Base-by-base conservation (phyloP, 1,139 yeast species). In the Starmera stellimalicola region DNA sequence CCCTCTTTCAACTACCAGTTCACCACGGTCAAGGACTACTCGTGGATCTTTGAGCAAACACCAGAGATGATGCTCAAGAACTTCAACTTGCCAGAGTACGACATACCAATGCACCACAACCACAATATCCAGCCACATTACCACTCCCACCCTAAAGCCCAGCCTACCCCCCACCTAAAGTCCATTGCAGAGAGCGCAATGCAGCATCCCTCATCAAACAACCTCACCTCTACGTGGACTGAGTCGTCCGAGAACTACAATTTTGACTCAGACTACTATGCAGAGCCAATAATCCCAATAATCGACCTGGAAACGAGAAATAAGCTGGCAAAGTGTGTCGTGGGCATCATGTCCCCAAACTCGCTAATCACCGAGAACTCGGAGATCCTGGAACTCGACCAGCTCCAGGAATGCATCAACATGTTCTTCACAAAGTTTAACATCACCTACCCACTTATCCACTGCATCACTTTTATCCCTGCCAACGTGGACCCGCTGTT, bases 381-480 rank as follows among this genome's bases (percentile, higher is more conserved):
- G 7, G 33, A 30, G 10, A 16, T 32, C 9, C 23, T 32, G 4
- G 15, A 16, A 23, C 7, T 27, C 4, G 20, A 27, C 10, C 15
- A 12, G 6, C 16, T 32, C 18, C 34, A 32, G 18, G 24, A 27
- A 10, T 32, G 34, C 18, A 7, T 32, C 6, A 14, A 16, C 5
- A 10, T 8, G 11, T 32, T 19, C n/a, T 32, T 32, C 18, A 27
- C 31, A 2, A 27, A 27, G 7, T 32, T 27, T 12, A 32, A 32
- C 16, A 24, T 27, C 9, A 27, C 27, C 4, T 32, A 32, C n/a
- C 30, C 27, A 12, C n/a, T 32, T 11, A 27, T 32, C 4, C 34
- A 32, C 12, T 27, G 24, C n/a, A 16, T 17, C 6, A 22, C 29
- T 28, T 35, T 41, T 39, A 36, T 41, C 22, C 45, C 48, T 14